These are phyloP conservation scores for Boletus sensibilis DNA, from an alignment of 768 basidiomycete species.

Conservation along the genomic window DNA sequence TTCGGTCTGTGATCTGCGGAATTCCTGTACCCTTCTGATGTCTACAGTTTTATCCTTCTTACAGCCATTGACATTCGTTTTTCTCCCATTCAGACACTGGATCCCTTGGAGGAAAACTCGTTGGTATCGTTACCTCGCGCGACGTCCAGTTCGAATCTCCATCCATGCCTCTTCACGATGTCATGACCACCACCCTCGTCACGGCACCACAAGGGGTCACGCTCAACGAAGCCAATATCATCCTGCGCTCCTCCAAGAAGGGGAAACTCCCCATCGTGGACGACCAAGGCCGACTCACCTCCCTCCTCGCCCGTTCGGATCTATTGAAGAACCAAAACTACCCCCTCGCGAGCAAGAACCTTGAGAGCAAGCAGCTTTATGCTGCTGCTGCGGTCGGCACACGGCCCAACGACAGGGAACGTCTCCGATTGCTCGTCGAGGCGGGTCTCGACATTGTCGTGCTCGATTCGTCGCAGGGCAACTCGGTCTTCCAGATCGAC, in stretches of 20 bases:
- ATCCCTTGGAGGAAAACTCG: slow-evolving; percentile 81
- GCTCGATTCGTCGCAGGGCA: slow-evolving; percentile 95
- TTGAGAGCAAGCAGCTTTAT: slow-evolving; percentile 90
- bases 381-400: slow-evolving; percentile 96
- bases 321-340: slow-evolving; percentile 96
- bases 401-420: slow-evolving; percentile 81
- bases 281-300: slow-evolving; percentile 59
- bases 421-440: slow-evolving; percentile 82
- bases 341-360: slow-evolving; percentile 90
- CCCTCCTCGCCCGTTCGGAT: slow-evolving; percentile 94
- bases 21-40: slow-evolving; percentile 27
- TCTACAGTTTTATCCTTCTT: background rate
- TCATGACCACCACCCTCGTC: slow-evolving; percentile 90
- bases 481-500: slow-evolving; percentile 89
- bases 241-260: slow-evolving; percentile 95
- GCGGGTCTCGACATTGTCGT: slow-evolving; percentile 95
- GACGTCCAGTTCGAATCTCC: slow-evolving; percentile 90
- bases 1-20: slow-evolving; percentile 73
- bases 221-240: slow-evolving; percentile 86
- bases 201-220: slow-evolving; percentile 88
- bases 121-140: slow-evolving; percentile 95
- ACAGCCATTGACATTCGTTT: slow-evolving; percentile 20
- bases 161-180: slow-evolving; percentile 61
- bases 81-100: slow-evolving; percentile 67
- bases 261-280: slow-evolving; percentile 93